Evolutionary conservation across 2,329 filamentous ascomycete species (phyloP), one percentile per base, ranked within the genome.

Genomic region (Aspergillus piperis): DNA sequence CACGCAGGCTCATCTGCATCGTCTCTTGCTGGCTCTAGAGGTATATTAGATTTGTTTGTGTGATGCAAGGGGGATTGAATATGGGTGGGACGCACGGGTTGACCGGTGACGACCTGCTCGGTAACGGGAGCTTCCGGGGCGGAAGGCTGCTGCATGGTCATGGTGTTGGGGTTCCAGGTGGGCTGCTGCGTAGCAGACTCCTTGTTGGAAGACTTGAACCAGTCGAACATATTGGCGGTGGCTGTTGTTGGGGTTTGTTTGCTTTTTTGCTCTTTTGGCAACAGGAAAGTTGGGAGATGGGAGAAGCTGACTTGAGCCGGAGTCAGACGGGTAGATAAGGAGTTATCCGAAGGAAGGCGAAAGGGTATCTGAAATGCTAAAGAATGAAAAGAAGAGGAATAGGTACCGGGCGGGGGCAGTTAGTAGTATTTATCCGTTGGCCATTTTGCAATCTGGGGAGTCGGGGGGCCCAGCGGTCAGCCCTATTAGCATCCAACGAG

Each of bases 131-230:
- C 67, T 17, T 58, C 60, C 21, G 67, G 67, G 55, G 57, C 63
- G 27, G 60, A 44, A 32, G 66, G 66, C 61, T 66, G 67, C 53
- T 68, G 60, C 62, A 68, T 66, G 54, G 66, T 64, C 58, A 68
- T 52, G 21, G 67, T 67, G 54, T 62, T 54, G 21, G 67, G 52
- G 42, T 68, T 61, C 67, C 67, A 69, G 56, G 67, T 59, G 38
- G 50, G 41, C 64, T 57, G 55, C 48, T 54, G 50, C 15, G 50
- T 21, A 3, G 56, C 54, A 44, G 62, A 53, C 54, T 64, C 61
- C 50, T 68, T 51, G 54, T 66, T 58, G 57, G 64, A 60, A 36
- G 66, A 63, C 50, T 65, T 68, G 63, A 69, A 69, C 50, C 62
- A 64, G 62, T 53, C 50, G 65, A 68, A 67, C 57, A 59, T 59